These are phyloP conservation scores for Heterobasidion occidentale DNA, from an alignment of 1,284 basidiomycete species.

Conservation along the genomic window DNA sequence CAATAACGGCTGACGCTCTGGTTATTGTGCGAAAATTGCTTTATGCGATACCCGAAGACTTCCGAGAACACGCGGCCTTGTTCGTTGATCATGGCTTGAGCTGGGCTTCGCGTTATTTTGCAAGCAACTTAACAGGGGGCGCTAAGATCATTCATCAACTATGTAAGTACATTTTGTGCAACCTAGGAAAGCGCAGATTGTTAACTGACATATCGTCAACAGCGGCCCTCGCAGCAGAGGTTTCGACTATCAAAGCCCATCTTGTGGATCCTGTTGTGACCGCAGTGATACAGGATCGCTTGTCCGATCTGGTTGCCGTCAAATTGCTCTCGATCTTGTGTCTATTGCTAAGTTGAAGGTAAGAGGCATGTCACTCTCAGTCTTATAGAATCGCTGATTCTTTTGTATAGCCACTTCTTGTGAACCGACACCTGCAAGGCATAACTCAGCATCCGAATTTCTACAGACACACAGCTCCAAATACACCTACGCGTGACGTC, in stretches of 20 bases:
- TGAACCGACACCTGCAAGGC: slow-evolving; percentile 59
- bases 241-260: slow-evolving; percentile 40
- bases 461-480: slow-evolving; percentile 20
- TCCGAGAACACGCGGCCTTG: slow-evolving; percentile 19
- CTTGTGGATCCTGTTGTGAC: slow-evolving; percentile 71
- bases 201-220: neutral
- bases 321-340: slow-evolving; percentile 34
- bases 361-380: slow-evolving; percentile 10
- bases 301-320: slow-evolving; percentile 38
- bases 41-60: slow-evolving; percentile 11
- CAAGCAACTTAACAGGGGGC: slow-evolving; percentile 17
- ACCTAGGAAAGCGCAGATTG: neutral
- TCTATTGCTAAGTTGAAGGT: slow-evolving; percentile 53
- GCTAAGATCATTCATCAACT: slow-evolving; percentile 2
- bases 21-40: neutral
- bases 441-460: slow-evolving; percentile 57
- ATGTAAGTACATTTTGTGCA: neutral
- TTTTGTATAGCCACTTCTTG: slow-evolving; percentile 38
- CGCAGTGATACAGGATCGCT: slow-evolving; percentile 53
- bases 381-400: slow-evolving; percentile 4
- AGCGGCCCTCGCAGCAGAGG: slow-evolving; percentile 23
- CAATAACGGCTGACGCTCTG: slow-evolving; percentile 9
- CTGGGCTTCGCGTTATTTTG: slow-evolving; percentile 39
- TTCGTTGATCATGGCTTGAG: slow-evolving; percentile 39
- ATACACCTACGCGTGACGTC: slow-evolving; percentile 27